These are phyloP conservation scores for Coemansia erecta DNA, from an alignment of 192 early-diverging fungal genomes.

Conservation along the genomic window DNA sequence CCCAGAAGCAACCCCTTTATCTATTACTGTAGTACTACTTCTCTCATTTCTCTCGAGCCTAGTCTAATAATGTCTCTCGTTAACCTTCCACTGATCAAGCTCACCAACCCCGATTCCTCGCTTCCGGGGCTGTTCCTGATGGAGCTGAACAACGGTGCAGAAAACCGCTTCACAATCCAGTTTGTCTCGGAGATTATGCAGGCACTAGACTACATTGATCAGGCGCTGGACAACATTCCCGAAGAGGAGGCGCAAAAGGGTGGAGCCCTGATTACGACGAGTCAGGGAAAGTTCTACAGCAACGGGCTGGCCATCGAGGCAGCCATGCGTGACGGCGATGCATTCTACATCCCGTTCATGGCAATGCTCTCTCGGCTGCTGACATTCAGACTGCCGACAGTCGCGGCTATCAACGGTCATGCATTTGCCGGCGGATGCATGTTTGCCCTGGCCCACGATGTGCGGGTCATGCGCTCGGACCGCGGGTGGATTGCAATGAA, in stretches of 20 bases:
- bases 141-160: constrained; percentile 58
- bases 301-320: constrained; percentile 66
- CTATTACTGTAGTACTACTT: too few relatives aligned
- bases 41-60: background rate
- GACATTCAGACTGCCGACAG: constrained; percentile 66
- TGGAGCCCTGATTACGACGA: constrained; percentile 61
- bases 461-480: constrained; percentile 72
- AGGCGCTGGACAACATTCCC: constrained; percentile 33
- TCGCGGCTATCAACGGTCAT: constrained; percentile 76
- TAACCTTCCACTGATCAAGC: constrained; percentile 40
- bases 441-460: constrained; percentile 59
- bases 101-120: constrained; percentile 36
- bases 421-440: constrained; percentile 80
- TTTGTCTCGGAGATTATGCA: constrained; percentile 58
- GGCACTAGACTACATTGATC: constrained; percentile 61
- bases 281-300: constrained; percentile 68
- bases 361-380: constrained; percentile 61
- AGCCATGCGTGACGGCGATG: constrained; percentile 50
- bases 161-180: constrained; percentile 67
- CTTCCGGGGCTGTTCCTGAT: constrained; percentile 59
- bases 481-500: constrained; percentile 77
- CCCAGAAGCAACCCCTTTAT: background rate
- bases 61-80: constrained; percentile 27
- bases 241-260: constrained; percentile 40
- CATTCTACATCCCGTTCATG: constrained; percentile 53